Evolutionary conservation across 345 rosid species (phyloP), one percentile per base, ranked within the genome.

Genomic region (Turnera subulata): DNA sequence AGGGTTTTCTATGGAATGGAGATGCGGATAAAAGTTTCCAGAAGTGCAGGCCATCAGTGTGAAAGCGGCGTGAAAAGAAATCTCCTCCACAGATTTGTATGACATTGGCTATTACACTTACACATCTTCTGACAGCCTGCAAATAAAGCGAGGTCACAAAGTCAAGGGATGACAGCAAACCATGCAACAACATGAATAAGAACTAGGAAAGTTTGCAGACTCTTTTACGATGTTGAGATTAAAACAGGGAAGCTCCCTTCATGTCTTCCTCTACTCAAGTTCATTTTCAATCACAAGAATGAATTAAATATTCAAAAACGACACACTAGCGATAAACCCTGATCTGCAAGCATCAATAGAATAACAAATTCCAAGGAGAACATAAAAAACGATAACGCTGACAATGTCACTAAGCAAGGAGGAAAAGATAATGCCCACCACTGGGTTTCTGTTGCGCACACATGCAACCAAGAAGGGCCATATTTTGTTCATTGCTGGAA

Each of bases 41-140:
- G 70, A 89, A 89, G 61, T 82, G 84, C 1, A 54, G 55, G 0
- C 97, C 97, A 43, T 92, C 91, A 0, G 68, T 73, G 50, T 76
- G 91, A 74, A 92, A 86, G 22, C 97, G 91, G 29, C 97, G 89
- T 35, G 91, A 62, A 76, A 92, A 92, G 80, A 92, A 92, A 74
- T 92, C 98, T 58, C 98, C 97, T 59, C 96, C 94, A 2, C 91
- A 84, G 58, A 76, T 78, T 64, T 79, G 83, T 50, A 92, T 80
- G 13, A 76, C 71, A 21, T 55, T 77, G 78, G 70, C 71, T 48
- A 92, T 73, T 57, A 72, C 91, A 21, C 72, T 67, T 50, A 79
- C 24, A 58, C 98, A 86, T 63, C 81, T 84, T 56, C 79, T 67
- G 8, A 83, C 76, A 63, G 82, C 86, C 98, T 92, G 79, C 54